Conservation (phyloP, 148 eudicot species). For the Rhododendron molle region DNA sequence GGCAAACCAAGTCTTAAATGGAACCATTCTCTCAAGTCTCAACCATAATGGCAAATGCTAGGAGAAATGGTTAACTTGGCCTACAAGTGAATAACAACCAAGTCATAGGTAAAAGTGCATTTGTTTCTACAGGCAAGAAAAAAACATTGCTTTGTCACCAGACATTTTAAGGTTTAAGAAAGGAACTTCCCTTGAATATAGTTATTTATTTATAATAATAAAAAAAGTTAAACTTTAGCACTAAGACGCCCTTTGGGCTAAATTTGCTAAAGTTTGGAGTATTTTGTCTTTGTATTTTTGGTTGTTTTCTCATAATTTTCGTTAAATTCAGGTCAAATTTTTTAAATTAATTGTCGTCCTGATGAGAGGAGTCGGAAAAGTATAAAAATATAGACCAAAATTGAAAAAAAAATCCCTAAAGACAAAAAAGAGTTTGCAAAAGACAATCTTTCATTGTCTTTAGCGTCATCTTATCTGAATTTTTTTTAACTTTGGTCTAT, state of each 20-base stretch:
- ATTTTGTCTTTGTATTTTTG: neutral
- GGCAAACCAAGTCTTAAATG: neutral
- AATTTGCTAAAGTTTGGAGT: neutral
- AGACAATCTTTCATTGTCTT: neutral
- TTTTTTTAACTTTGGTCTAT: no score
- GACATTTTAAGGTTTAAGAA: neutral
- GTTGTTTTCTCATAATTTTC: neutral
- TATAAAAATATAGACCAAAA: no score
- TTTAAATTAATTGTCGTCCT: neutral
- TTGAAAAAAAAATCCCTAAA: no score
- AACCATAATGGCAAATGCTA: neutral
- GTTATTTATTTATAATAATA: no score
- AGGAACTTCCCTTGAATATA: neutral
- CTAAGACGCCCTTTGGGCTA: neutral
- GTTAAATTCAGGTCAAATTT: neutral
- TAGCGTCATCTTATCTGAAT: neutral
- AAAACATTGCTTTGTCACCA: neutral
- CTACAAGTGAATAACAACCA: neutral
- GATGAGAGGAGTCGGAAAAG: no score
- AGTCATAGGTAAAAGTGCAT: neutral
- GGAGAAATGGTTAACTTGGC: neutral
- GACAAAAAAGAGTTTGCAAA: no score
- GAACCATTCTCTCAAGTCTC: neutral
- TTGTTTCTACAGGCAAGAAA: neutral
- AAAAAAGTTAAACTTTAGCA: neutral